phyloP scores from a whole-genome alignment of 768 basidiomycete genomes.

The Rhodocollybia butyracea region DNA sequence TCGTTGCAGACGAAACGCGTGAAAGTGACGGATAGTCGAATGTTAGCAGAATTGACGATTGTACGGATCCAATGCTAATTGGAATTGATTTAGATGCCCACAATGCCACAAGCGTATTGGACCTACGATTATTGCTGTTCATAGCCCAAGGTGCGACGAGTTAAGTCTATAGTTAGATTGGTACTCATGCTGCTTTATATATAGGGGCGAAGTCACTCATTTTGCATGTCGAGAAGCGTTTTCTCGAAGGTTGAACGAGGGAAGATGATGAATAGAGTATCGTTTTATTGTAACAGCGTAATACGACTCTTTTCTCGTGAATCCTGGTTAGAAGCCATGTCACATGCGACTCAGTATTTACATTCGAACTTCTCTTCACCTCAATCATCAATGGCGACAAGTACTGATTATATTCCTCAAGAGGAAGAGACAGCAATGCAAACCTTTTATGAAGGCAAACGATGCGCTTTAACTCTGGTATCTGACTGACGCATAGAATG shows the following conservation, averaged over 20 bases:
- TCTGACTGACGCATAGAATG: too few relatives aligned
- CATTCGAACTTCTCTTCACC: too few relatives aligned
- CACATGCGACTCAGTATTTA: too few relatives aligned
- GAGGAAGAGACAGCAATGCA: too few relatives aligned
- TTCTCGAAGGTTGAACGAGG: slow-evolving; percentile 43
- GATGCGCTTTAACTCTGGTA: too few relatives aligned
- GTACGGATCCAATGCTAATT: too few relatives aligned
- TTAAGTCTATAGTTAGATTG: neutral
- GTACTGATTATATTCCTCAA: too few relatives aligned
- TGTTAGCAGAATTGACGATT: slow-evolving; percentile 58
- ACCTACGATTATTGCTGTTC: slow-evolving; percentile 90
- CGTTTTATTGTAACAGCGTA: too few relatives aligned
- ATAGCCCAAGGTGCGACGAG: slow-evolving; percentile 74
- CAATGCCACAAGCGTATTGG: slow-evolving; percentile 95
- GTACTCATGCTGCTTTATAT: neutral
- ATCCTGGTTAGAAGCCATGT: too few relatives aligned
- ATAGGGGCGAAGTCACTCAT: slow-evolving; percentile 93
- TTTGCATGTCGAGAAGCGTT: slow-evolving; percentile 93
- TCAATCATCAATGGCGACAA: too few relatives aligned
- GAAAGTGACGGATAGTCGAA: slow-evolving; percentile 86
- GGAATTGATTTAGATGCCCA: slow-evolving; percentile 82
- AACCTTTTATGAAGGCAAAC: too few relatives aligned
- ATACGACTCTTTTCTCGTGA: too few relatives aligned
- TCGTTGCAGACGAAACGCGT: slow-evolving; percentile 77
- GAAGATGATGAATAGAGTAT: neutral